These are phyloP conservation scores for Phaseolus lunatus DNA, from an alignment of 306 rosid genomes.

Conservation along the genomic window DNA sequence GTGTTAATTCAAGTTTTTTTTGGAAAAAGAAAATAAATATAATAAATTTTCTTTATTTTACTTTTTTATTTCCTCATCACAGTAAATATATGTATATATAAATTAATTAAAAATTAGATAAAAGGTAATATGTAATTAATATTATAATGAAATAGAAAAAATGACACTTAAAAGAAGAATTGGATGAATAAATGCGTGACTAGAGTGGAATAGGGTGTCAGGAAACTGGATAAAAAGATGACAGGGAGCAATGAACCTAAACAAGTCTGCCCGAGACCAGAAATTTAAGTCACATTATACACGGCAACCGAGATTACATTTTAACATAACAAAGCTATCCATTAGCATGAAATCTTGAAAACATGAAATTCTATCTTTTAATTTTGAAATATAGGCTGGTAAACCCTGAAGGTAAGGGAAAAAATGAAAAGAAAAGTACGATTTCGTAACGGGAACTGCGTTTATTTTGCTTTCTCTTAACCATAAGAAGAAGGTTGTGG, in stretches of 20 bases:
- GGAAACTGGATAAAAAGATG: neutral
- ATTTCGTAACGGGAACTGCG: neutral
- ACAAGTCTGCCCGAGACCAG: neutral
- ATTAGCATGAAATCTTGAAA: too few species aligned
- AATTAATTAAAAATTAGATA: too few species aligned
- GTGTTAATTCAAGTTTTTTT: too few species aligned
- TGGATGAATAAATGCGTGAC: neutral
- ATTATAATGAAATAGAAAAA: too few species aligned
- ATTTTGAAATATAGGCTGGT: neutral
- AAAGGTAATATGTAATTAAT: too few species aligned
- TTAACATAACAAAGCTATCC: neutral
- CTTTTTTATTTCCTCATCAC: too few species aligned
- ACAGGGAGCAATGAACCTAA: neutral
- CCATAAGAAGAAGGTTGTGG: neutral
- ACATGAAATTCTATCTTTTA: neutral
- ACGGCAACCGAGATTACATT: neutral
- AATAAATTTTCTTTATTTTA: too few species aligned
- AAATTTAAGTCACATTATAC: conserved; percentile 6
- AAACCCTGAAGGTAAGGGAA: neutral
- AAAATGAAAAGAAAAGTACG: neutral
- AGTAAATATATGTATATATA: too few species aligned
- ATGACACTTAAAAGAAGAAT: neutral
- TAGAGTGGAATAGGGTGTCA: neutral
- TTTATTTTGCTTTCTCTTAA: neutral
- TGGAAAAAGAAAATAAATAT: too few species aligned